A percentile compares a stretch with the other conserved stretches of the same genome.
Evolutionary conservation across 805 yeast species (phyloP).

Genomic region (Saccharomycopsis fodiens): DNA sequence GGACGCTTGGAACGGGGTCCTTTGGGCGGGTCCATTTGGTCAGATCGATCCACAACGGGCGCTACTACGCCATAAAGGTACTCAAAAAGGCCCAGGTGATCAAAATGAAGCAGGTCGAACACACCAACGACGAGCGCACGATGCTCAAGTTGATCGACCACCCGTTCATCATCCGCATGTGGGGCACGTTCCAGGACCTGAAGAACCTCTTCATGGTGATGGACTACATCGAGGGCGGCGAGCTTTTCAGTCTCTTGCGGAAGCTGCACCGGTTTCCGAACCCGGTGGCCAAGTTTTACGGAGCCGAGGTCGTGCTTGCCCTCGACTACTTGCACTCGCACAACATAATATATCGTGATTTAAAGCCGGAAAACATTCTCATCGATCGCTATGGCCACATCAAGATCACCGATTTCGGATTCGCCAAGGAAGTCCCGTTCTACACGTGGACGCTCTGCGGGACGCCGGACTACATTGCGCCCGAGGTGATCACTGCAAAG

Average conservation of each 20-base stretch:
- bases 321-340: slow-evolving; percentile 80
- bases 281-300: slow-evolving; percentile 94
- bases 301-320: slow-evolving; percentile 83
- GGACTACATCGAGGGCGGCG: slow-evolving; percentile 98
- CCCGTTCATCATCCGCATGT: slow-evolving; percentile 86
- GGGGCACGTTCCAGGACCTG: slow-evolving; percentile 95
- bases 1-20: slow-evolving; percentile 93
- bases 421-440: slow-evolving; percentile 87
- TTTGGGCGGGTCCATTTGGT: slow-evolving; percentile 92
- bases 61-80: slow-evolving; percentile 90
- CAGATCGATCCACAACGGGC: slow-evolving; percentile 79
- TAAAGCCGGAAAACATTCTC: slow-evolving; percentile 88
- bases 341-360: slow-evolving; percentile 83
- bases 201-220: slow-evolving; percentile 83
- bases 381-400: slow-evolving; percentile 86
- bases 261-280: slow-evolving; percentile 89
- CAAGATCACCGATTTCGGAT: slow-evolving; percentile 89
- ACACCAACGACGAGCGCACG: slow-evolving; percentile 89
- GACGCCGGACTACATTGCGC: slow-evolving; percentile 95
- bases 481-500: slow-evolving; percentile 88
- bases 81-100: slow-evolving; percentile 82
- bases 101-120: slow-evolving; percentile 90
- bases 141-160: slow-evolving; percentile 83
- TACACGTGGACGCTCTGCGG: slow-evolving; percentile 94
- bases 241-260: slow-evolving; percentile 74